phyloP scores from a whole-genome alignment of 2,329 filamentous ascomycete species.

The Malbranchea zuffiana region DNA sequence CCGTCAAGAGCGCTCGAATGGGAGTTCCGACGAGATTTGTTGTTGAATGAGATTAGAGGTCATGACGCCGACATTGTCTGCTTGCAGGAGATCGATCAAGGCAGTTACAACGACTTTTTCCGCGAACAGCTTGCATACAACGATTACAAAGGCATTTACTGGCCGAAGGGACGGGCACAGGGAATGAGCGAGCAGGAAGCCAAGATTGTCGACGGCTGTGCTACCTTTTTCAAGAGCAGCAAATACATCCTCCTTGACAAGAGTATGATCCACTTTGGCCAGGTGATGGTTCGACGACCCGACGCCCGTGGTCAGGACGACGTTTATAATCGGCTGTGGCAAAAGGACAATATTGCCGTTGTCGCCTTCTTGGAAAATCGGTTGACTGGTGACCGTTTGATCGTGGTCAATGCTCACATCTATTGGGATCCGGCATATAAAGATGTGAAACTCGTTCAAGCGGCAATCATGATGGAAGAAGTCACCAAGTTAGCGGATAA shows the following conservation, averaged over 20 bases:
- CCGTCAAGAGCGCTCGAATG: constrained; percentile 70
- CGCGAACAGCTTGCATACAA: constrained; percentile 71
- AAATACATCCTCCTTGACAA: constrained; percentile 94
- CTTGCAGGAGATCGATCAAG: constrained; percentile 84
- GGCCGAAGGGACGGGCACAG: constrained; percentile 77
- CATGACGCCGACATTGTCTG: constrained; percentile 82
- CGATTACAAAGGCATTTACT: constrained; percentile 90
- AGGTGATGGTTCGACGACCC: constrained; percentile 82
- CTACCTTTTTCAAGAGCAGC: constrained; percentile 89
- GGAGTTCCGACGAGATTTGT: constrained; percentile 74
- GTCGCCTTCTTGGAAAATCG: constrained; percentile 89
- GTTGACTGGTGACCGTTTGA: constrained; percentile 76
- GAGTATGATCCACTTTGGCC: constrained; percentile 82
- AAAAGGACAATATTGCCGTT: constrained; percentile 91
- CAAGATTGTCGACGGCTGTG: constrained; percentile 85
- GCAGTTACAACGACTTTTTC: constrained; percentile 87
- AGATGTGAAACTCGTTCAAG: constrained; percentile 94
- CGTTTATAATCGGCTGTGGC: constrained; percentile 97
- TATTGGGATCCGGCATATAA: constrained; percentile 87
- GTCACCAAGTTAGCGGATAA: constrained; percentile 76
- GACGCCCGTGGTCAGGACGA: constrained; percentile 97
- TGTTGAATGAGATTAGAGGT: constrained; percentile 68
- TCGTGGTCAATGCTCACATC: constrained; percentile 87
- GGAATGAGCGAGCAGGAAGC: constrained; percentile 88
- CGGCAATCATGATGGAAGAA: constrained; percentile 87